phyloP scores from a whole-genome alignment of 176 grass and related monocot species.

The Zea luxurians region DNA sequence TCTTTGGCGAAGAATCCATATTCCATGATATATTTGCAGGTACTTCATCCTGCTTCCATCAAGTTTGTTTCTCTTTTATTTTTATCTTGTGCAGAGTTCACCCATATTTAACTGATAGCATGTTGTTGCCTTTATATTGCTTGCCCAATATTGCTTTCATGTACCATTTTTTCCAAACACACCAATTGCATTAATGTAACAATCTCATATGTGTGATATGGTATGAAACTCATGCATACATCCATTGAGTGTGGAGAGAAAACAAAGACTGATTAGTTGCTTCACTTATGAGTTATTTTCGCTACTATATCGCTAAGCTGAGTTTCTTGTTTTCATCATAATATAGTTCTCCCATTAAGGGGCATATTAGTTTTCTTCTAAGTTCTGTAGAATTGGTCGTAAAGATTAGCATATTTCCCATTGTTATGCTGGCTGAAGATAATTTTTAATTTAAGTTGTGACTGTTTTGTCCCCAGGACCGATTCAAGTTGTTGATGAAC shows the following conservation, averaged over 20 bases:
- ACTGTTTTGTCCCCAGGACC: constrained; percentile 53
- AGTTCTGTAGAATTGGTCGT: no score
- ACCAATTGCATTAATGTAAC: constrained; percentile 21
- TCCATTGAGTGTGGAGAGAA: no score
- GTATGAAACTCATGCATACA: no score
- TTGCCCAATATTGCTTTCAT: background rate
- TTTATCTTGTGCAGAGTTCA: constrained; percentile 4
- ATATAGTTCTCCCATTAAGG: no score
- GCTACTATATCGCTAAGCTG: no score
- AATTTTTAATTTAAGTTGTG: background rate
- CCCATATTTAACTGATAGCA: background rate
- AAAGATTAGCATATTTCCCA: no score
- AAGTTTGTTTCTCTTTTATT: background rate
- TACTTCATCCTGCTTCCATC: constrained; percentile 41
- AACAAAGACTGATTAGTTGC: no score
- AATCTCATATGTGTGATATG: background rate
- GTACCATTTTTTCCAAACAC: background rate
- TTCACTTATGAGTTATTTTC: no score
- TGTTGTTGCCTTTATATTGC: background rate
- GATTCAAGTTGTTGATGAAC: constrained; percentile 95
- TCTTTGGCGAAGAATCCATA: constrained; percentile 88
- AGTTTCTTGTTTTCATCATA: no score
- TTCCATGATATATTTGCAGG: constrained; percentile 99
- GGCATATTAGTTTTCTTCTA: no score
- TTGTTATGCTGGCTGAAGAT: constrained; percentile 3